Conservation (phyloP, 192 early-diverging fungal genomes). For the Cladochytrium replicatum region DNA sequence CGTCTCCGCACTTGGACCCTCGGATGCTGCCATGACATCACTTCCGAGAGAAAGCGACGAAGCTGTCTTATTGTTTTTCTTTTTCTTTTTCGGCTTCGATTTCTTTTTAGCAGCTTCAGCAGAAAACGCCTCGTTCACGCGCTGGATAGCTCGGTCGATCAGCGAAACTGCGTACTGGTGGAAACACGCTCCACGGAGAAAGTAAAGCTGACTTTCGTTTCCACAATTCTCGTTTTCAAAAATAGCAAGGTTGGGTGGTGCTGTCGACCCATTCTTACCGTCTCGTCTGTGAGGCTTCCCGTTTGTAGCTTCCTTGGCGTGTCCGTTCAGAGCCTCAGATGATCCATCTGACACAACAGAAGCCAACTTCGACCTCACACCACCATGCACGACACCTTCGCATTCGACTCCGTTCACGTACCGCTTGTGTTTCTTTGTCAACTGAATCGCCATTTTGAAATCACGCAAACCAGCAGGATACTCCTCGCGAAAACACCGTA, state of each 20-base stretch:
- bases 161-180: constrained; percentile 30
- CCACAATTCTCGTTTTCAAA: constrained; percentile 14
- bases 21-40: too few species aligned
- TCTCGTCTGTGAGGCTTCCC: too few species aligned
- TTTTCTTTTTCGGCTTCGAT: constrained; percentile 6
- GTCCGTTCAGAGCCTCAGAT: too few species aligned
- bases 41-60: too few species aligned
- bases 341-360: too few species aligned
- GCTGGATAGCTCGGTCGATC: constrained; percentile 19
- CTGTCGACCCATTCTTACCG: too few species aligned
- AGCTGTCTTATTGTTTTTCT: constrained; percentile 7
- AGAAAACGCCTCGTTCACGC: constrained; percentile 17
- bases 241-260: too few species aligned
- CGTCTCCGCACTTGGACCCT: neutral
- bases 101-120: constrained; percentile 1
- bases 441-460: constrained; percentile 23
- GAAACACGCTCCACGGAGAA: constrained; percentile 26
- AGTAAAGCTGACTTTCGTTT: constrained; percentile 25
- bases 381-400: constrained; percentile 1
- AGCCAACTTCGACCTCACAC: neutral
- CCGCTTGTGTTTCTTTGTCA: constrained; percentile 14
- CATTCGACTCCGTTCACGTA: constrained; percentile 11
- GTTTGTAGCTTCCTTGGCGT: too few species aligned
- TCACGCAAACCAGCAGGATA: constrained; percentile 17
- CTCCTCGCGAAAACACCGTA: constrained; percentile 28